Evolutionary conservation across 148 eudicot species (phyloP), one percentile per base, ranked within the genome.

Genomic region (Rhododendron kiyosumense): DNA sequence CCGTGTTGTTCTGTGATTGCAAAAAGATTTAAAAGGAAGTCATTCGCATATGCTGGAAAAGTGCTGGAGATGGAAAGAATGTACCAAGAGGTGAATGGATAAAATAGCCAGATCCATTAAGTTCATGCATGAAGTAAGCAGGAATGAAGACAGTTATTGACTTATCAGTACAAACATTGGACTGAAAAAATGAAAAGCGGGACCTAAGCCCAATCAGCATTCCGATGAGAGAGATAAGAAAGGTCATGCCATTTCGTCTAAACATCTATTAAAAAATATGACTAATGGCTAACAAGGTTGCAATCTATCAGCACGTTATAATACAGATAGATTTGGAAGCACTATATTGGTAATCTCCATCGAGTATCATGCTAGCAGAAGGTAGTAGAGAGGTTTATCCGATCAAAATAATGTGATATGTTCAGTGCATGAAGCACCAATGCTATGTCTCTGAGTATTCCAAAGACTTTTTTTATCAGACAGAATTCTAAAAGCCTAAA

Each of bases 1-100:
- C 90, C 99, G 90, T 83, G 96, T 75, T 46, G 99, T 95, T 85
- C 99, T 97, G 93, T 86, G 86, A 86, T 84, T 36, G 82, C 81
- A 30, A 81, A 86, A 78, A 3, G 73, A 82, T 61, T 83, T 45
- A 73, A n/a, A 49, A 3, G 10, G 0, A 57, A 36, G 49, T 45
- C 49, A 46, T 51, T 69, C 26, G 30, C 20, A 12, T 13, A 52
- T 52, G 48, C 52, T 30, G 76, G 71, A 18, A 83, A 74, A 84
- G 30, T 75, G 28, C n/a, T 32, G 61, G 43, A 7, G 11, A 83
- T 73, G 32, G 69, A 69, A 71, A 83, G 5, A 30, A 83, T 81
- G 69, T 36, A 82, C 51, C 11, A 30, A 61, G 24, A 81, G 41
- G 14, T 51, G 28, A 51, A 28, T 17, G 5, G 51, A 30, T 5